Conservation (phyloP, 129 eudicot genomes). For the Erigeron canadensis region DNA sequence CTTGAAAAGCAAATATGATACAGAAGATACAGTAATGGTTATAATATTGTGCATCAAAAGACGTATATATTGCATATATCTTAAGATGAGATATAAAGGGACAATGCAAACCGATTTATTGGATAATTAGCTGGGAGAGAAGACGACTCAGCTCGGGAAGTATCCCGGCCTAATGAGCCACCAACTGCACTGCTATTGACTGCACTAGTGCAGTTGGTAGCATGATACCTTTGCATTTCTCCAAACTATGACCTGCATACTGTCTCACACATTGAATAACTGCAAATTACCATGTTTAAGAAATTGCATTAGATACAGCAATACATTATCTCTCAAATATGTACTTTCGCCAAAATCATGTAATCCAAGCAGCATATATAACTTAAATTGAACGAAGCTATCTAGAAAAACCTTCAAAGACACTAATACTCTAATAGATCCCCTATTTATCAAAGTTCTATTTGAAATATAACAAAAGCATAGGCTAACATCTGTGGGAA, state of each 20-base stretch:
- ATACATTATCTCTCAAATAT: background rate
- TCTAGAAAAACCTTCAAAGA: background rate
- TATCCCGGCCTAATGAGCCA: conserved; percentile 72
- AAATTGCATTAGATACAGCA: conserved; percentile 29
- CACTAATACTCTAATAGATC: background rate
- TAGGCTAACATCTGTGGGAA: background rate
- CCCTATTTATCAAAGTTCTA: background rate
- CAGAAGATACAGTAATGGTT: background rate
- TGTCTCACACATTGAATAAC: conserved; percentile 73
- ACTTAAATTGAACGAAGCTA: background rate
- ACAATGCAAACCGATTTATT: conserved; percentile 38
- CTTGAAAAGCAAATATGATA: background rate
- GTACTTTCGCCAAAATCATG: background rate
- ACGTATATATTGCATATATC: background rate
- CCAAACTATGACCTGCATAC: conserved; percentile 85
- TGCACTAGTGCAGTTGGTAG: conserved; percentile 93
- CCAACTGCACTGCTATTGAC: conserved; percentile 79
- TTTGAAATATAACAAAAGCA: no score
- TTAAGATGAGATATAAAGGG: background rate
- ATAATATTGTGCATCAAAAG: background rate
- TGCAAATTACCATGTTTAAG: conserved; percentile 24
- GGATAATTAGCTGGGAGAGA: conserved; percentile 63
- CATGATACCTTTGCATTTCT: conserved; percentile 99
- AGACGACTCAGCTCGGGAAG: conserved; percentile 71
- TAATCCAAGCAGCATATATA: background rate